A percentile compares a stretch with the other conserved stretches of the same genome.
Evolutionary conservation across 352 stramenopile species (phyloP).

Genomic region (Phytopythium kandeliae): DNA sequence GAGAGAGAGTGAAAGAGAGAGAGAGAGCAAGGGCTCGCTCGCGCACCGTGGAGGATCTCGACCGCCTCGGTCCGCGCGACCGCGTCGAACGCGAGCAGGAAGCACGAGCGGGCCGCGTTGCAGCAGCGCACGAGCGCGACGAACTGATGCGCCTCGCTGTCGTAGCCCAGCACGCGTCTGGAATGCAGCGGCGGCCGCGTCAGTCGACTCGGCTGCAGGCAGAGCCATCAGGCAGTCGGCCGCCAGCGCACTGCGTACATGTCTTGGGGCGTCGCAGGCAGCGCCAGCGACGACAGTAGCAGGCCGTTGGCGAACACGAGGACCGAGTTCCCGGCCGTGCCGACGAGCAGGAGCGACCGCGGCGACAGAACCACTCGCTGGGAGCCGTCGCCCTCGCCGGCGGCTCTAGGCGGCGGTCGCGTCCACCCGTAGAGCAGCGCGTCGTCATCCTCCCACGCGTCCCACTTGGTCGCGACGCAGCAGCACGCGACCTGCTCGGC

Average conservation of each 20-base stretch:
- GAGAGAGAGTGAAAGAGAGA: too few species aligned
- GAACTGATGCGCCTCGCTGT: slow-evolving; percentile 16
- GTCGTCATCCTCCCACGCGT: neutral
- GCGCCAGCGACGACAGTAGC: slow-evolving; percentile 33
- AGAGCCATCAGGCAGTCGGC: too few species aligned
- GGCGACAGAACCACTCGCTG: slow-evolving; percentile 10
- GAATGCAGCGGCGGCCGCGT: neutral
- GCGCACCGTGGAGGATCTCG: slow-evolving; percentile 39
- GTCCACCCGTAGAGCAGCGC: neutral
- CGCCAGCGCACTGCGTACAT: slow-evolving; percentile 33
- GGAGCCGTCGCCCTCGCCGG: neutral
- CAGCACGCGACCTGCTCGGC: neutral
- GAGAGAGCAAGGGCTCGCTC: too few species aligned
- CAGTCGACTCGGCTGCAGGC: neutral
- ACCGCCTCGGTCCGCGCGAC: slow-evolving; percentile 20
- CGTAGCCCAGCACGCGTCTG: slow-evolving; percentile 18
- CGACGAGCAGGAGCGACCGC: slow-evolving; percentile 31
- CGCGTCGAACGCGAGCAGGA: slow-evolving; percentile 41
- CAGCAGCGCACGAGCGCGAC: slow-evolving; percentile 37
- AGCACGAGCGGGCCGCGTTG: slow-evolving; percentile 39
- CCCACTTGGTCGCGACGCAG: neutral
- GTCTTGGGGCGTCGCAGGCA: slow-evolving; percentile 24
- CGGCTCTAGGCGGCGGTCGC: neutral
- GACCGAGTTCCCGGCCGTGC: slow-evolving; percentile 37
- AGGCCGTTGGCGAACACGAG: slow-evolving; percentile 42